phyloP scores from a whole-genome alignment of 2,329 filamentous ascomycete genomes.

The Botryotinia globosa region DNA sequence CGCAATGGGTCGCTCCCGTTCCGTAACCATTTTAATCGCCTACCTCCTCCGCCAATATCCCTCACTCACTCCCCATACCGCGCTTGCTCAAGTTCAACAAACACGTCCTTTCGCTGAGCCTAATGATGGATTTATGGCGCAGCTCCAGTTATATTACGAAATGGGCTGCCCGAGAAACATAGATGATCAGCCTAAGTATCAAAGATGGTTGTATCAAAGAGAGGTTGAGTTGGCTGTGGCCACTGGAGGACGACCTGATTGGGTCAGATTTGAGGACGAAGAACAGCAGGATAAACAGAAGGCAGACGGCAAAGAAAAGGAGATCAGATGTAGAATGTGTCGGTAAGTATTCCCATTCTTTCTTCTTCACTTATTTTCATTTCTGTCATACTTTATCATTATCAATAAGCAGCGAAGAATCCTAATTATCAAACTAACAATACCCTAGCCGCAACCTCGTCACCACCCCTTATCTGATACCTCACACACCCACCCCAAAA shows the following conservation, averaged over 20 bases:
- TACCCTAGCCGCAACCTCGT: constrained; percentile 51
- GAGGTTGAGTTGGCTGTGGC: constrained; percentile 66
- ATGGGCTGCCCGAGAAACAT: constrained; percentile 76
- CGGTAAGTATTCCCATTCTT: constrained; percentile 45
- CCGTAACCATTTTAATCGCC: constrained; percentile 77
- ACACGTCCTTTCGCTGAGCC: constrained; percentile 78
- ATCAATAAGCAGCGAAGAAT: background rate
- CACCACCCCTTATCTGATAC: constrained; percentile 57
- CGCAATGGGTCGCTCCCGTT: constrained; percentile 95
- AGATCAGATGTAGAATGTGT: constrained; percentile 89
- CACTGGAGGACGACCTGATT: constrained; percentile 73
- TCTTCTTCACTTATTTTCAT: background rate
- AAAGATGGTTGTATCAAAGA: constrained; percentile 69
- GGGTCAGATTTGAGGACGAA: constrained; percentile 80
- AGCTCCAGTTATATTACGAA: constrained; percentile 80
- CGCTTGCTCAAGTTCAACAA: constrained; percentile 66
- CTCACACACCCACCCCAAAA: constrained; percentile 45
- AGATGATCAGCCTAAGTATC: constrained; percentile 71
- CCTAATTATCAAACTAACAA: constrained; percentile 1
- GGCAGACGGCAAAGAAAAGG: constrained; percentile 39
- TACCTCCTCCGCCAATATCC: constrained; percentile 74
- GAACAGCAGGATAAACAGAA: constrained; percentile 39
- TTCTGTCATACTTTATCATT: background rate
- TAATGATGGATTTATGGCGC: constrained; percentile 86
- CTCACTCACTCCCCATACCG: constrained; percentile 47